phyloP scores from a whole-genome alignment of 1,284 basidiomycete genomes.

The Cutaneotrichosporon sp. region DNA sequence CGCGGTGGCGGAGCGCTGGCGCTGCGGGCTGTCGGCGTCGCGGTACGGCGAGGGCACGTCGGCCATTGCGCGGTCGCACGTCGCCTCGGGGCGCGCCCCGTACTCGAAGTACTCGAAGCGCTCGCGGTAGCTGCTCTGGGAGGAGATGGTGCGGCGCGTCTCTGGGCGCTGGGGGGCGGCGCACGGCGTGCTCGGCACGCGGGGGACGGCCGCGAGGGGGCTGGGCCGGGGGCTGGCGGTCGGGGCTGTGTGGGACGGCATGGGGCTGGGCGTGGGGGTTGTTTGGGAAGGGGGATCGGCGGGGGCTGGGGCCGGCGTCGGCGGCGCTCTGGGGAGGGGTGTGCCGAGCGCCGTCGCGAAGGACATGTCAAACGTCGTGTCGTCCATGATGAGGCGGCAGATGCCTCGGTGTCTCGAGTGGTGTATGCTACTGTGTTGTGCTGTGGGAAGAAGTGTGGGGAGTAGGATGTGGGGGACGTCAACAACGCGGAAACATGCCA shows the following conservation, averaged over 20 bases:
- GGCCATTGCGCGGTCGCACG: neutral
- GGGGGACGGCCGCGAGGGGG: neutral
- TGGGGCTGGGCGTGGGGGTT: too few relatives aligned
- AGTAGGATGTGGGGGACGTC: neutral
- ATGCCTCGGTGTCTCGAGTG: neutral
- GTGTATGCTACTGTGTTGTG: neutral
- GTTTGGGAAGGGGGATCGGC: neutral
- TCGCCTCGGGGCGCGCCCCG: neutral
- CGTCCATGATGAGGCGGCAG: slow-evolving; percentile 2
- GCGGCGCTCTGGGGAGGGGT: neutral
- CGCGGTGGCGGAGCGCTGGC: neutral
- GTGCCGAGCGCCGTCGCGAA: neutral
- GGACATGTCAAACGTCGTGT: slow-evolving; percentile 4
- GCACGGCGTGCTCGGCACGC: neutral
- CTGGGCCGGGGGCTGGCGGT: too few relatives aligned
- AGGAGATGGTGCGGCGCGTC: neutral
- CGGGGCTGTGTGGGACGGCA: too few relatives aligned
- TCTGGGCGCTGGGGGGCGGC: neutral
- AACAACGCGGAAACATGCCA: neutral
- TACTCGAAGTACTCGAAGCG: neutral
- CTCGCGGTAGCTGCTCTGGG: neutral
- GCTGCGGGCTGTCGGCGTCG: neutral
- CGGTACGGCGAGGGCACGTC: neutral
- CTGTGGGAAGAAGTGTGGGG: neutral
- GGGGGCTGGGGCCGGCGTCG: neutral